phyloP scores from a whole-genome alignment of 441 rosid genomes.

The Viola pubescens region DNA sequence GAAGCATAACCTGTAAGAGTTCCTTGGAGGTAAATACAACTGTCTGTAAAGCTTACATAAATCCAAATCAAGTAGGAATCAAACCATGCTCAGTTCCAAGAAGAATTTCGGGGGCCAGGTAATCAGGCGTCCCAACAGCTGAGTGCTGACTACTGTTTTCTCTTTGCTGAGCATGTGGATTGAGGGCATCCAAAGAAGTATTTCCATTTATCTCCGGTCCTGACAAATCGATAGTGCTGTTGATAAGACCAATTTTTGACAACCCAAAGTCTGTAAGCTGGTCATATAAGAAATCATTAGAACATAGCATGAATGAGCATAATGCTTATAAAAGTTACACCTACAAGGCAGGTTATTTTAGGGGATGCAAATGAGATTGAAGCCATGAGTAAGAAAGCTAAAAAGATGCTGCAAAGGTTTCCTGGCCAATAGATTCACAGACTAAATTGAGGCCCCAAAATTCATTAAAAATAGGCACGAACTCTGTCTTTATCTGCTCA shows the following conservation, averaged over 20 bases:
- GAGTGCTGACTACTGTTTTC: constrained; percentile 45
- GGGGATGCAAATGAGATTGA: not conserved
- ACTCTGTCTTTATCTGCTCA: not conserved
- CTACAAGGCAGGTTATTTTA: not conserved
- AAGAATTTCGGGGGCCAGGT: constrained; percentile 88
- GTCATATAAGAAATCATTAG: constrained; percentile 30
- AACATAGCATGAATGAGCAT: constrained; percentile 12
- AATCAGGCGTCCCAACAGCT: constrained; percentile 87
- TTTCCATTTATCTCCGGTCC: constrained; percentile 37
- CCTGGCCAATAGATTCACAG: not conserved
- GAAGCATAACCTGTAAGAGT: constrained; percentile 62
- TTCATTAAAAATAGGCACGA: not conserved
- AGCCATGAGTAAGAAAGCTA: not conserved
- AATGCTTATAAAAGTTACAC: constrained; percentile 5
- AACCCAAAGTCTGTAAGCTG: constrained; percentile 94
- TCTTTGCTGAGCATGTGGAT: constrained; percentile 31
- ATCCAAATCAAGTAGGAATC: constrained; percentile 22
- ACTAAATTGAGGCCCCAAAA: not conserved
- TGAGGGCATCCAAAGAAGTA: constrained; percentile 27
- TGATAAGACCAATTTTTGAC: constrained; percentile 79
- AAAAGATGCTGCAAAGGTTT: not conserved
- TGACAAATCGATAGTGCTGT: constrained; percentile 71
- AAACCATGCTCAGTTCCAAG: constrained; percentile 81
- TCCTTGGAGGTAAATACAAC: constrained; percentile 23
- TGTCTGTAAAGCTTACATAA: constrained; percentile 13